These are phyloP conservation scores for Trametes cingulata DNA, from an alignment of 768 basidiomycete species.

Conservation along the genomic window DNA sequence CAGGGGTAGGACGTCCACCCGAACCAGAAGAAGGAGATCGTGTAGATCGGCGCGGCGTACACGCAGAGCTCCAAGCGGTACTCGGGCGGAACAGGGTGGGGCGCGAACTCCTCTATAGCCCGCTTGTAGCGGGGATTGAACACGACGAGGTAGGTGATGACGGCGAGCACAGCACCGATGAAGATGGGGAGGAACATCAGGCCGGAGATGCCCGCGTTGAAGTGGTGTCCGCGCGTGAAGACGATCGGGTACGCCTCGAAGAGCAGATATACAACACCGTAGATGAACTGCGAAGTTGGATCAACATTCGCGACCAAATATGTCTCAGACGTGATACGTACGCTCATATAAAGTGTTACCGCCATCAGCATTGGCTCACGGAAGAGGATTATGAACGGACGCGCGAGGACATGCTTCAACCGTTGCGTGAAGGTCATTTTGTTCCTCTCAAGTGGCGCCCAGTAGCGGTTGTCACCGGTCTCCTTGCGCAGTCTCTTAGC, in stretches of 20 bases:
- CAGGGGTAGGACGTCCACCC: slow-evolving; percentile 63
- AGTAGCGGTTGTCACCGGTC: slow-evolving; percentile 53
- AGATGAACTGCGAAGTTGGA: slow-evolving; percentile 48
- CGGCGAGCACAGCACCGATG: slow-evolving; percentile 40
- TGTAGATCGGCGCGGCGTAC: slow-evolving; percentile 52
- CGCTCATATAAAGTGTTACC: slow-evolving; percentile 61
- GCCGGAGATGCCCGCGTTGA: slow-evolving; percentile 55
- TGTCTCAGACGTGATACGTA: slow-evolving; percentile 29
- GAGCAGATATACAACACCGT: slow-evolving; percentile 60
- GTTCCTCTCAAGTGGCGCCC: slow-evolving; percentile 52
- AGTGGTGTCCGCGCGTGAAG: slow-evolving; percentile 53
- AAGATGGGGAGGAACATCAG: slow-evolving; percentile 63
- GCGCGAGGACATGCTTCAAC: slow-evolving; percentile 48
- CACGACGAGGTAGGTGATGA: slow-evolving; percentile 40
- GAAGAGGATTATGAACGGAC: slow-evolving; percentile 64
- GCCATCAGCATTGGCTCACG: slow-evolving; percentile 68
- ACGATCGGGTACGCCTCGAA: slow-evolving; percentile 69
- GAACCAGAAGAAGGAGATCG: slow-evolving; percentile 68
- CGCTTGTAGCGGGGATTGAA: slow-evolving; percentile 53
- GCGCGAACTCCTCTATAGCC: slow-evolving; percentile 46
- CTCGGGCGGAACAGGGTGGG: slow-evolving; percentile 63
- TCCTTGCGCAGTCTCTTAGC: slow-evolving; percentile 52
- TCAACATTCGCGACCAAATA: slow-evolving; percentile 2
- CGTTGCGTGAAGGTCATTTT: slow-evolving; percentile 43
- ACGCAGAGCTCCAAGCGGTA: slow-evolving; percentile 54